phyloP scores from a whole-genome alignment of 2,329 filamentous ascomycete species.

The Seiridium cupressi region DNA sequence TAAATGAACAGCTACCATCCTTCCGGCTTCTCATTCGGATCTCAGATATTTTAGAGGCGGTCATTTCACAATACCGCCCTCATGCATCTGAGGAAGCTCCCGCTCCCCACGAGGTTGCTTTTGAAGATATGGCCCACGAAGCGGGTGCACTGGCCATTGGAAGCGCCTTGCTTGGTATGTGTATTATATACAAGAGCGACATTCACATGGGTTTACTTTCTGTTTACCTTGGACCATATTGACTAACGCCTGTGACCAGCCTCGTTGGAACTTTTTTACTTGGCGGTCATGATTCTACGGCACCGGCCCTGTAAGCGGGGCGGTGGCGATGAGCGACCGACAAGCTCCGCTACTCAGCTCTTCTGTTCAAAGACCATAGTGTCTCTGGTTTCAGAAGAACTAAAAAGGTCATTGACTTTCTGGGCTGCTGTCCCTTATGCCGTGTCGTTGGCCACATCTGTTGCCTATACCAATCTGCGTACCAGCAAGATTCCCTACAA shows the following conservation, averaged over 20 bases:
- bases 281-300: background rate
- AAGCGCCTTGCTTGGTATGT: background rate
- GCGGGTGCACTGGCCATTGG: background rate
- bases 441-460: background rate
- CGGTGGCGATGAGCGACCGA: background rate
- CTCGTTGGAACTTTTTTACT: background rate
- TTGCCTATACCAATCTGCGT: background rate
- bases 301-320: background rate
- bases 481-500: background rate
- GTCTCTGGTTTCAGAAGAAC: background rate
- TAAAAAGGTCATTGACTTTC: background rate
- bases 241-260: background rate
- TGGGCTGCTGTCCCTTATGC: background rate
- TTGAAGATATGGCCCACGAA: background rate
- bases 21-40: background rate
- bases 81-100: background rate
- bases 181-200: too few relatives aligned
- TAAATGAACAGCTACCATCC: background rate
- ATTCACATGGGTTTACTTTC: background rate
- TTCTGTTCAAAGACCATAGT: background rate
- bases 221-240: background rate
- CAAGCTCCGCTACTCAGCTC: background rate
- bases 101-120: background rate
- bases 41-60: background rate
- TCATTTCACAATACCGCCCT: background rate